phyloP scores from a whole-genome alignment of 2,329 filamentous ascomycete species.

The Clarireedia homoeocarpa region DNA sequence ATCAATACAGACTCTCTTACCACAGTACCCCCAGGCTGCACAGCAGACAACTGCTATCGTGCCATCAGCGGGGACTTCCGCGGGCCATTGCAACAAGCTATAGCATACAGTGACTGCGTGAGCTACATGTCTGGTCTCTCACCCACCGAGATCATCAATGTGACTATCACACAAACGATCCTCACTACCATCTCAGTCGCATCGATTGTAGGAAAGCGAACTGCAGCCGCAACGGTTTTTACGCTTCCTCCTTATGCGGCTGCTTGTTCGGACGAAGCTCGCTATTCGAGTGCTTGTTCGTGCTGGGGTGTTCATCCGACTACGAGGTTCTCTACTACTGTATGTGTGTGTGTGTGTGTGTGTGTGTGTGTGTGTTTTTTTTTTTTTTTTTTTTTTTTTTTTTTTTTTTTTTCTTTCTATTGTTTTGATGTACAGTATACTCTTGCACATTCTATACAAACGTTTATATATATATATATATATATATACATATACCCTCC shows the following conservation, averaged over 20 bases:
- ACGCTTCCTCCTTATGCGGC: slow-evolving; percentile 9
- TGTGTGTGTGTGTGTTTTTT: no score
- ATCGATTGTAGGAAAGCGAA: slow-evolving; percentile 2
- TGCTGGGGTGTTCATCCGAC: slow-evolving; percentile 7
- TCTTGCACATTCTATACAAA: no score
- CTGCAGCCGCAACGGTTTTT: not conserved
- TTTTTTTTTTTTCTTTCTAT: not conserved
- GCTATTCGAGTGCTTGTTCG: slow-evolving; percentile 10
- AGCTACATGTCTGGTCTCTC: not conserved
- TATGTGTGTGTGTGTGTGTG: not conserved
- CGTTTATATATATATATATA: no score
- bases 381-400: not conserved
- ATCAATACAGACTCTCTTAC: not conserved
- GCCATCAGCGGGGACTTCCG: slow-evolving; percentile 7
- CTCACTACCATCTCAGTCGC: slow-evolving; percentile 4
- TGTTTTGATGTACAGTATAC: not conserved
- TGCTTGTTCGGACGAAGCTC: slow-evolving; percentile 1
- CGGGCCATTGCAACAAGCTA: slow-evolving; percentile 1
- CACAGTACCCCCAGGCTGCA: not conserved
- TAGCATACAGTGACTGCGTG: slow-evolving; percentile 5
- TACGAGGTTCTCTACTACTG: not conserved
- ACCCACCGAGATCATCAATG: not conserved
- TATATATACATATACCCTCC: no score
- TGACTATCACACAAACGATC: slow-evolving; percentile 2
- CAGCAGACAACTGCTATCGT: slow-evolving; percentile 8